Base-by-base conservation (phyloP, 176 grass and related monocot genomes). In the Stipa capillata region DNA sequence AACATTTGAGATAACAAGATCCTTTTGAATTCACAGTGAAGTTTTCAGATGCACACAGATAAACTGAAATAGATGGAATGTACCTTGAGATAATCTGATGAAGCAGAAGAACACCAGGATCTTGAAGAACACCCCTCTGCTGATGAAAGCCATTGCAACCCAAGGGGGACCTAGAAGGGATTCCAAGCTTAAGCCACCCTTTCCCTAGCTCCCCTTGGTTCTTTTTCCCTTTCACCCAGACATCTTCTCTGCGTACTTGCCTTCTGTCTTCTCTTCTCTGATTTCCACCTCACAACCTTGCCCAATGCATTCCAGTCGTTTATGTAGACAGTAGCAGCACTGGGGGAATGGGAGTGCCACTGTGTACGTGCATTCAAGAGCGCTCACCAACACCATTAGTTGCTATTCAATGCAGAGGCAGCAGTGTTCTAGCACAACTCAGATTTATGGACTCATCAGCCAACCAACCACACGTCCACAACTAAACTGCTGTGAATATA, bases 71-170 rank as follows among this genome's bases (percentile, higher is more conserved):
- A 59, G 34, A 45, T 25, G 41, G 35, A 53, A 15, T 65, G 29
- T 55, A 93, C 91, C 91, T 85, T 77, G 52, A 55, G 91, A 88
- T 85, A 83, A 80, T 88, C 69, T 66, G 49, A 93, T 60, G 32
- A 90, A 76, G 79, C 63, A 83, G 74, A 90, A 41, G 37, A 85
- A 42, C 56, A 79, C 78, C 54, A 90, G 75, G 74, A 74, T 79
- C 53, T 79, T 88, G 69, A 90, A 51, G 23, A 85, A 72, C 44
- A 83, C 25, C 31, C 65, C 47, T 79, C 63, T 77, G 11, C 72
- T 85, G 47, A 81, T 88, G 5, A 63, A 79, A 85, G 43, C 85
- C 91, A 93, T 93, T 77, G 76, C 37, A 54, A 23, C 35, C 42
- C 14, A 48, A 76, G 69, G 24, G 64, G 24, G 28, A 24, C 27